Percentiles rank a stretch among this genome's conserved stretches.
phyloP scores from a whole-genome alignment of 2,329 filamentous ascomycete species.

The Mollisiaceae sp. region DNA sequence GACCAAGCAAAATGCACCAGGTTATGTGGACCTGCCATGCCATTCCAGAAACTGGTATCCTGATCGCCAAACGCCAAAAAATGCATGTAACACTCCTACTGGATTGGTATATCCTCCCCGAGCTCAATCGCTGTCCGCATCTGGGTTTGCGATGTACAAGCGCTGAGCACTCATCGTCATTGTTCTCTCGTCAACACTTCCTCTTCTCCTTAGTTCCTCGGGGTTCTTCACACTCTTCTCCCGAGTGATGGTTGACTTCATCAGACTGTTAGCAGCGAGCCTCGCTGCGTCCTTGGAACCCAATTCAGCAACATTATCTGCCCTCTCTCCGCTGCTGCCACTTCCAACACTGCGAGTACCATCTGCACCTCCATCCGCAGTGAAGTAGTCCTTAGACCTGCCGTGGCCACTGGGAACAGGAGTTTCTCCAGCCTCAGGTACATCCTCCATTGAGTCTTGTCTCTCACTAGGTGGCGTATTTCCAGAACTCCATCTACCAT shows the following conservation, averaged over 20 bases:
- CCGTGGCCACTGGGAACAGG: constrained; percentile 32
- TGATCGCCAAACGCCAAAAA: constrained; percentile 23
- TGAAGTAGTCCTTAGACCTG: constrained; percentile 36
- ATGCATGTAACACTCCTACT: constrained; percentile 15
- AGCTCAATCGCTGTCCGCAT: constrained; percentile 48
- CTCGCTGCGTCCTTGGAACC: constrained; percentile 48
- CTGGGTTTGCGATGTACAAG: constrained; percentile 86
- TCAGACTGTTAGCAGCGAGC: constrained; percentile 62
- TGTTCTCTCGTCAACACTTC: constrained; percentile 82
- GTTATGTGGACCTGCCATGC: constrained; percentile 13
- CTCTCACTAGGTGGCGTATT: constrained; percentile 51
- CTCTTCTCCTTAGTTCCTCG: constrained; percentile 75
- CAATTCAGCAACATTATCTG: constrained; percentile 65
- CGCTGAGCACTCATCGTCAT: constrained; percentile 67
- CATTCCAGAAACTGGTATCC: constrained; percentile 22
- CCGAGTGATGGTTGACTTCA: constrained; percentile 62
- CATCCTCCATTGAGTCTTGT: constrained; percentile 35
- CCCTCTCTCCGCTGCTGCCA: constrained; percentile 53
- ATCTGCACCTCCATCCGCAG: constrained; percentile 33
- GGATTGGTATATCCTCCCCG: constrained; percentile 29
- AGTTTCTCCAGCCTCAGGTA: constrained; percentile 37
- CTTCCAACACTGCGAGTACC: constrained; percentile 39
- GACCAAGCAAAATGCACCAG: constrained; percentile 10
- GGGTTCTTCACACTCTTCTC: constrained; percentile 70
- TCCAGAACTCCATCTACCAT: constrained; percentile 47